Conservation (phyloP, 108 stramenopile species). For the Pseudonitzschia delicatissima region DNA sequence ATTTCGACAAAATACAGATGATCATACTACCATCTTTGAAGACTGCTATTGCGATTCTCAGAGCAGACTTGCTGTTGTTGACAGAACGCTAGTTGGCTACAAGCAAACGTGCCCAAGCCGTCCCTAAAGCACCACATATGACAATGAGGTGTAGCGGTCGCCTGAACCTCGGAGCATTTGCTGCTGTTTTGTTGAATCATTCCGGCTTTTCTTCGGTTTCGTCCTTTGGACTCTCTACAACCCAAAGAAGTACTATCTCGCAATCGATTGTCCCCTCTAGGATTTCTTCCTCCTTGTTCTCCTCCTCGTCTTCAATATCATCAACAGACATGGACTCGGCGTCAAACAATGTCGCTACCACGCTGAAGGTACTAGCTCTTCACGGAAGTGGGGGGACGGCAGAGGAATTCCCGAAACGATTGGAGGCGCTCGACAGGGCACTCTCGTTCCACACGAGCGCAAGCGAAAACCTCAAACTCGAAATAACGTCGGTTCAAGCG, state of each 20-base stretch:
- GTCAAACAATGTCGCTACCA: neutral
- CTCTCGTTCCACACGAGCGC: slow-evolving; percentile 5
- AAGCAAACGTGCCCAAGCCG: no score
- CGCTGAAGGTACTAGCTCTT: slow-evolving; percentile 42
- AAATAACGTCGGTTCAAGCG: slow-evolving; percentile 28
- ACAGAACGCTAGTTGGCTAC: no score
- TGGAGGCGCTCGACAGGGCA: slow-evolving; percentile 30
- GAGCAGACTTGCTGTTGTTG: no score
- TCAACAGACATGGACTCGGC: neutral
- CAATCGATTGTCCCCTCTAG: neutral
- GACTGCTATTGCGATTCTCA: no score
- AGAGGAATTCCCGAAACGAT: slow-evolving; percentile 41
- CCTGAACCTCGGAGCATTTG: neutral
- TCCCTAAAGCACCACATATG: no score
- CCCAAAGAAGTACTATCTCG: neutral
- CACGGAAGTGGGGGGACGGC: slow-evolving; percentile 81
- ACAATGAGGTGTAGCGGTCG: neutral
- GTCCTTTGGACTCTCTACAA: neutral
- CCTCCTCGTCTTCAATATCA: neutral
- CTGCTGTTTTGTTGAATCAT: neutral
- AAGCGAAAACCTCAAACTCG: slow-evolving; percentile 9
- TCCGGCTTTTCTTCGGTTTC: neutral
- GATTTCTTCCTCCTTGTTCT: neutral
- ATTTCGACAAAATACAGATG: no score
- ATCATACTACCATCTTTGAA: no score